These are phyloP conservation scores for Candida schatavii DNA, from an alignment of 805 yeast species.

Conservation along the genomic window DNA sequence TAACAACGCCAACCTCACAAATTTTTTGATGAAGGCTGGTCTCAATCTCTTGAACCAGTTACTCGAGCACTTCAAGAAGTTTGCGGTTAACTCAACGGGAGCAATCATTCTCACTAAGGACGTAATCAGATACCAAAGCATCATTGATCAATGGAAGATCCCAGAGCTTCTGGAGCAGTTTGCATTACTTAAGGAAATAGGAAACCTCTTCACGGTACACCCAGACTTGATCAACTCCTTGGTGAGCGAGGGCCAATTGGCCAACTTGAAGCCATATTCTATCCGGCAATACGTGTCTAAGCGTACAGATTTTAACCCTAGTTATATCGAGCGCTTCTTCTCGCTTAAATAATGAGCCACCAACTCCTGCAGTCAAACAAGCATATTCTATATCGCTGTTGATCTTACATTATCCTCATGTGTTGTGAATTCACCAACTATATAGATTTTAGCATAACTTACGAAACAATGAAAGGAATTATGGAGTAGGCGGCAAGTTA, in stretches of 20 bases:
- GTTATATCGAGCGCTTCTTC: slow-evolving; percentile 46
- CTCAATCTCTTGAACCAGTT: slow-evolving; percentile 53
- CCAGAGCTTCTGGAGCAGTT: slow-evolving; percentile 60
- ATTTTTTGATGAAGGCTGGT: slow-evolving; percentile 57
- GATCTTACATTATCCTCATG: too few species aligned
- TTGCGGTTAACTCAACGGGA: slow-evolving; percentile 75
- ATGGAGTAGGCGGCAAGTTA: too few species aligned
- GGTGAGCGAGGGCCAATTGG: slow-evolving; percentile 77
- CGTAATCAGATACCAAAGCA: slow-evolving; percentile 69
- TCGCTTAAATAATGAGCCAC: slow-evolving; percentile 31
- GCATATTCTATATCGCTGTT: too few species aligned
- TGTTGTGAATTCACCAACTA: too few species aligned
- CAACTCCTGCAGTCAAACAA: too few species aligned
- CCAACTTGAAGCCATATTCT: slow-evolving; percentile 57
- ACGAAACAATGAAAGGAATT: too few species aligned
- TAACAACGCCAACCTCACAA: slow-evolving; percentile 43
- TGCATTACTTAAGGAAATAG: slow-evolving; percentile 73
- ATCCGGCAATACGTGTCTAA: slow-evolving; percentile 65
- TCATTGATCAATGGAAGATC: slow-evolving; percentile 65
- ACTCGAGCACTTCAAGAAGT: slow-evolving; percentile 70
- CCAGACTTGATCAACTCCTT: slow-evolving; percentile 74
- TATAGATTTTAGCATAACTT: too few species aligned
- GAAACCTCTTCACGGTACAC: slow-evolving; percentile 81
- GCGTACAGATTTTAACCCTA: slow-evolving; percentile 66
- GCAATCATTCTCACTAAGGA: slow-evolving; percentile 82